A percentile compares a stretch with the other conserved stretches of the same genome.
Conservation (phyloP, 495 filamentous ascomycete genomes). For the Bathelium albidoporum region DNA sequence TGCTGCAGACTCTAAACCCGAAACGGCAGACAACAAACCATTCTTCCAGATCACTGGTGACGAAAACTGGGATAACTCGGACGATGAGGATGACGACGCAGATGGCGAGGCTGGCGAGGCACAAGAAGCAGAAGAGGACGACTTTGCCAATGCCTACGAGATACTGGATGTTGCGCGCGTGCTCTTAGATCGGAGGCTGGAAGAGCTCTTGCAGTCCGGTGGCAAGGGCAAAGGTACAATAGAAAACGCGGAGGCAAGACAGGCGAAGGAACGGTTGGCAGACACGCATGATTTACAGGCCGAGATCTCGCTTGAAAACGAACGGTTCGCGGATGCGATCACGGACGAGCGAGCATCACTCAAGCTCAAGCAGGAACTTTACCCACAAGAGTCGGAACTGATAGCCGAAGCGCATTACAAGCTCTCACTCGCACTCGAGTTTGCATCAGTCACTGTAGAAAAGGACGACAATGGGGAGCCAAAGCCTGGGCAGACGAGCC, state of each 20-base stretch:
- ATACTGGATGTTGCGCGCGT: constrained; percentile 84
- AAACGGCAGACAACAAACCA: constrained; percentile 47
- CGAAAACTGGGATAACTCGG: constrained; percentile 74
- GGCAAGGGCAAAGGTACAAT: constrained; percentile 40
- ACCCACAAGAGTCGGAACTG: constrained; percentile 64
- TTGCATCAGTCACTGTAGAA: constrained; percentile 58
- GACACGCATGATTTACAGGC: constrained; percentile 87
- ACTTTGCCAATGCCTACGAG: constrained; percentile 82
- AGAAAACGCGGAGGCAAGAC: constrained; percentile 34
- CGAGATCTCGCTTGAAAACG: constrained; percentile 91
- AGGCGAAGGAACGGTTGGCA: constrained; percentile 71
- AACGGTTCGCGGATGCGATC: constrained; percentile 73
- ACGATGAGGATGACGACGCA: constrained; percentile 61
- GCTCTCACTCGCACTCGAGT: constrained; percentile 89
- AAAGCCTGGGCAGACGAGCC: constrained; percentile 28
- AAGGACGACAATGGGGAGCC: constrained; percentile 31
- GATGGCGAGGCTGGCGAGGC: constrained; percentile 26
- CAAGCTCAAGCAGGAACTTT: constrained; percentile 62
- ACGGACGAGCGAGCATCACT: constrained; percentile 67
- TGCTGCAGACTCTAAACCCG: constrained; percentile 31
- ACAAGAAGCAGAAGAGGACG: constrained; percentile 66
- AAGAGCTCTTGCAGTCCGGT: constrained; percentile 34
- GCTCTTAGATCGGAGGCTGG: constrained; percentile 54
- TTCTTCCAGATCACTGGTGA: constrained; percentile 90
- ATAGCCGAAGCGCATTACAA: constrained; percentile 94